Evolutionary conservation across 2,329 filamentous ascomycete genomes (phyloP), one percentile per base, ranked within the genome.

Genomic region (Venturia aucupariae): DNA sequence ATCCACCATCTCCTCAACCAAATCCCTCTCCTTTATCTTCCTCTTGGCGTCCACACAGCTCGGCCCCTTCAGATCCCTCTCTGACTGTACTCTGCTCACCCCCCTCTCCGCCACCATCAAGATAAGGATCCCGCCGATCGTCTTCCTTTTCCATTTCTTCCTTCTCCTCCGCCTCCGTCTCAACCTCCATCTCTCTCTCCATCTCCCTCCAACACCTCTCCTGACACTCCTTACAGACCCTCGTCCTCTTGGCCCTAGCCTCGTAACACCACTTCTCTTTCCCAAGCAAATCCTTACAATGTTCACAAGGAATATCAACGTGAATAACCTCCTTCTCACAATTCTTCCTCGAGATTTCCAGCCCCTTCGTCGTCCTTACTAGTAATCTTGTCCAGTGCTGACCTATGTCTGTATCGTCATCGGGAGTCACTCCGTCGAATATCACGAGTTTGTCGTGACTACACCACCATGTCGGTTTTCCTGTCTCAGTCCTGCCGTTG

Each of bases 181-280:
- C n/a, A 22, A 32, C 13, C 59, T 38, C 38, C 59, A 44, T 8
- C 48, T 38, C 7, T 38, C 15, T 39, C 27, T 59, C 62, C 15
- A 24, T 13, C 51, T 63, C 62, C 22, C 51, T 32, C 51, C 30
- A 39, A 64, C 63, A 64, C 39, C 54, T 60, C 19, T 64, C 57
- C 32, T 32, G 22, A 51, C 63, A 64, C 27, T 15, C 27, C 55
- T 3, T 22, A 39, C 63, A 64, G 24, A 64, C 55, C 17, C 55
- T 46, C 3, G 27, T 10, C 24, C 44, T 22, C 22, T 38, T 41
- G 2, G 61, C 38, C 17, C 55, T 41, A 10, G 46, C 57, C 41
- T 64, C 63, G 38, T 32, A 64, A 10, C 27, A 22, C 62, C 62
- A 63, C 1, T 1, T 17, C 7, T 61, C 39, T 30, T 24, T 59